Evolutionary conservation across 768 basidiomycete genomes (phyloP), one percentile per base, ranked within the genome.

Genomic region (Tephrocybe sp.): DNA sequence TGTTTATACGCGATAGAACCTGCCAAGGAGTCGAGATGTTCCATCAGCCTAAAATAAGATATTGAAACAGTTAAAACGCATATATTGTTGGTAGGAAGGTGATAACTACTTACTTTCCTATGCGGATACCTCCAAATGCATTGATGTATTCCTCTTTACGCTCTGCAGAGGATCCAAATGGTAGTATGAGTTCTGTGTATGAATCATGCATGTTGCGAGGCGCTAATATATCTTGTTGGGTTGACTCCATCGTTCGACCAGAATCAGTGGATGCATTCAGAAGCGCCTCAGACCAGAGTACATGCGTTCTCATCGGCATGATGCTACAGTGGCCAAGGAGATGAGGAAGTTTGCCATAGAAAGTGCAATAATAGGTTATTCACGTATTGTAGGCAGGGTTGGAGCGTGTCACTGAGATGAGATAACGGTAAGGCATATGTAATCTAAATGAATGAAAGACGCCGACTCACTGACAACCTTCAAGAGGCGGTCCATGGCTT

Each of bases 1-100:
- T 91, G 89, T 62, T 89, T 86, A 66, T 91, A 92, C 3, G 88
- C 76, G 49, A 91, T 88, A 3, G 85, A 86, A 24, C 89, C 90
- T 5, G 90, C 89, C n/a, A 91, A 70, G 3, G 87, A 88, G 61
- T 93, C 90, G 27, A 91, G 73, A 61, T 91, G 84, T 66, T 88
- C 84, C 82, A 88, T 83, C 22, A 89, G 68, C 69, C 80, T 82
- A 36, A 30, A n/a, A 21, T 23, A 24, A 15, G 25, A n/a, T n/a
- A n/a, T n/a, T n/a, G n/a, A 13, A 39, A 3, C 19, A 16, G 15
- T 45, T 38, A 8, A 41, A 21, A 12, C 11, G 22, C 19, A 25
- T 18, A 12, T 31, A 15, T 19, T 45, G 36, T n/a, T 41, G 21
- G 19, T 36, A n/a, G n/a, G 4, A 44, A 21, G 3, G 19, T 31